These are phyloP conservation scores for Aspergillus biplanus DNA, from an alignment of 495 filamentous ascomycete genomes.

Conservation along the genomic window DNA sequence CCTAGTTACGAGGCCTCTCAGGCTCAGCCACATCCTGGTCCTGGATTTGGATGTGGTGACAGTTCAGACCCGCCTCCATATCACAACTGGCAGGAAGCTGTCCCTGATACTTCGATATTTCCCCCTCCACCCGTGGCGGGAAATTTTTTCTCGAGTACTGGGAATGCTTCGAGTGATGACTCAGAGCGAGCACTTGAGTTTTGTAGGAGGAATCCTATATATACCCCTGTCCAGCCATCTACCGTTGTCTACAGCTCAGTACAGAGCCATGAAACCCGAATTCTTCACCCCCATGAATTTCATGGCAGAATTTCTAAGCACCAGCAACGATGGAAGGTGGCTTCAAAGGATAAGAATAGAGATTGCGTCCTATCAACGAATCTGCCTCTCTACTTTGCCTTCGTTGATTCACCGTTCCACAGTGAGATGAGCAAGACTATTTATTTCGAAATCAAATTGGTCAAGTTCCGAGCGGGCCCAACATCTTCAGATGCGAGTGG, in stretches of 20 bases:
- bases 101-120: constrained; percentile 79
- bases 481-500: constrained; percentile 55
- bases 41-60: neutral
- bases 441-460: constrained; percentile 78
- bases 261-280: constrained; percentile 44
- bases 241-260: constrained; percentile 43
- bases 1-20: constrained; percentile 38
- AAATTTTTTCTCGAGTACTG: constrained; percentile 66
- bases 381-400: constrained; percentile 76
- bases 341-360: constrained; percentile 39
- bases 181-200: constrained; percentile 75
- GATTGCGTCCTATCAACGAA: constrained; percentile 62
- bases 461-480: constrained; percentile 42
- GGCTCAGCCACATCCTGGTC: constrained; percentile 22
- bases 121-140: constrained; percentile 79
- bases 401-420: constrained; percentile 65
- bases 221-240: constrained; percentile 54
- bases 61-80: constrained; percentile 56
- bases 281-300: constrained; percentile 52
- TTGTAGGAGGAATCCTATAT: constrained; percentile 67
- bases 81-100: constrained; percentile 78
- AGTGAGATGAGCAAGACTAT: constrained; percentile 61
- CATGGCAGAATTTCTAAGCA: constrained; percentile 41
- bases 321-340: constrained; percentile 49
- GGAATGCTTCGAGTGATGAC: constrained; percentile 72